Evolutionary conservation across 2,329 filamentous ascomycete genomes (phyloP).

Genomic region (Pezicula radicicola): DNA sequence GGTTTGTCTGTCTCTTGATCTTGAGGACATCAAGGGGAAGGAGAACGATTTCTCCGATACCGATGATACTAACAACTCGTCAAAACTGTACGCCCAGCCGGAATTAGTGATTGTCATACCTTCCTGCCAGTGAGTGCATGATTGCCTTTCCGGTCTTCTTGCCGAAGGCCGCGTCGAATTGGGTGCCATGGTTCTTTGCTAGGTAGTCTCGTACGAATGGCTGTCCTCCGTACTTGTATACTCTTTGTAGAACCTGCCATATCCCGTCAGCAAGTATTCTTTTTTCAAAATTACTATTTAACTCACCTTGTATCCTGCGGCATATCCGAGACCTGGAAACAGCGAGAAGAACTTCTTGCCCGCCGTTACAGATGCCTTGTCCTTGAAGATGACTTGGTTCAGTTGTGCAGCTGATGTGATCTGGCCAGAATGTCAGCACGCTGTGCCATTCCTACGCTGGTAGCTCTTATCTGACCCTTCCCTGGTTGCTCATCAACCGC

Average conservation of each 20-base stretch:
- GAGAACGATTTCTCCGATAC: conserved; percentile 94
- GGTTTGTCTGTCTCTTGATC: conserved; percentile 99
- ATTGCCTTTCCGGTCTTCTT: conserved; percentile 98
- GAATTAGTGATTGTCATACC: conserved; percentile 42
- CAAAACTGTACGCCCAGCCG: background rate
- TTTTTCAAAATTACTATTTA: background rate
- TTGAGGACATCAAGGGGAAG: conserved; percentile 95
- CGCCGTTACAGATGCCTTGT: conserved; percentile 70
- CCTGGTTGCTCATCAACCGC: conserved; percentile 98
- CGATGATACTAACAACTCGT: conserved; percentile 66
- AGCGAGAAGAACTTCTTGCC: conserved; percentile 86
- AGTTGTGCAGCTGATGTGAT: conserved; percentile 61
- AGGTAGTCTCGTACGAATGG: conserved; percentile 92
- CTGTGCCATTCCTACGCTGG: background rate
- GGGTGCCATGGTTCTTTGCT: conserved; percentile 70
- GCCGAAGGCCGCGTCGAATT: conserved; percentile 88
- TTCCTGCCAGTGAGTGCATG: conserved; percentile 94
- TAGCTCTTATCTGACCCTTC: conserved; percentile 49
- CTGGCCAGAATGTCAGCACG: conserved; percentile 32
- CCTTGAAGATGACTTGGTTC: conserved; percentile 91
- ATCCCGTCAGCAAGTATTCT: background rate
- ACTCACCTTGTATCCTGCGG: conserved; percentile 87
- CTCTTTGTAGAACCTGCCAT: conserved; percentile 76
- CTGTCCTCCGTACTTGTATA: conserved; percentile 99
- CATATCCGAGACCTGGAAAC: conserved; percentile 95